Base-by-base conservation (phyloP, 257 asterid species). In the Thymus mandschuricus region DNA sequence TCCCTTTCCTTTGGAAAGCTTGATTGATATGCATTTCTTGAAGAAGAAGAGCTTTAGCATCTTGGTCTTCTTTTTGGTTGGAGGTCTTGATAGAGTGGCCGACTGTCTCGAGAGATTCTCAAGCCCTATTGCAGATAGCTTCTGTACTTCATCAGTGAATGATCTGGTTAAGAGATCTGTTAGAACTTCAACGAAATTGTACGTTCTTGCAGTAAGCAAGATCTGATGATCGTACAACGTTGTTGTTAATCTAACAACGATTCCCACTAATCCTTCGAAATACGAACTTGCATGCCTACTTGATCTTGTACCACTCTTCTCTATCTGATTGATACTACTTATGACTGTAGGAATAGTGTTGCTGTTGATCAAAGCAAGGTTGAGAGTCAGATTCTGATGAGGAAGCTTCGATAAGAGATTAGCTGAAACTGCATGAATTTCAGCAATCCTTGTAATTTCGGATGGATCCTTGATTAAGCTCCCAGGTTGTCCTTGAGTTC, bases 251-350 rank as follows among this genome's bases (percentile, higher is more conserved):
- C 97, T 84, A 69, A 86, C 95, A 31, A 91, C 89, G 67, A 83
- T 74, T 13, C 91, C 96, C 70, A 87, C 91, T 2, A 91, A 87
- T 40, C 97, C 97, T 78, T 91, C 96, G 15, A 91, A 81, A 73
- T 87, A 91, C 50, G 85, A 54, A 69, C 69, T 77, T n/a, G 84
- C 79, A 56, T 89, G 78, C 75, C 87, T 81, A 86, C 91, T 87
- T 76, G 89, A 79, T 80, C 89, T 72, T 21, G 86, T 79, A 0
- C 97, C 96, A 6, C 76, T 68, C 49, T 59, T 80, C 68, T 82
- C 91, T 73, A 87, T 81, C 79, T 87, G 85, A 52, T 48, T 72
- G 35, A 91, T 84, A 67, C 75, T 81, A 79, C 66, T 80, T 30
- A 83, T 69, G 59, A 89, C 77, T 50, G 67, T 80, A 1, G 84